A percentile compares a stretch with the other conserved stretches of the same genome.
Evolutionary conservation across 176 grass and related monocot genomes (phyloP).

Genomic region (Saccharum officinarum): DNA sequence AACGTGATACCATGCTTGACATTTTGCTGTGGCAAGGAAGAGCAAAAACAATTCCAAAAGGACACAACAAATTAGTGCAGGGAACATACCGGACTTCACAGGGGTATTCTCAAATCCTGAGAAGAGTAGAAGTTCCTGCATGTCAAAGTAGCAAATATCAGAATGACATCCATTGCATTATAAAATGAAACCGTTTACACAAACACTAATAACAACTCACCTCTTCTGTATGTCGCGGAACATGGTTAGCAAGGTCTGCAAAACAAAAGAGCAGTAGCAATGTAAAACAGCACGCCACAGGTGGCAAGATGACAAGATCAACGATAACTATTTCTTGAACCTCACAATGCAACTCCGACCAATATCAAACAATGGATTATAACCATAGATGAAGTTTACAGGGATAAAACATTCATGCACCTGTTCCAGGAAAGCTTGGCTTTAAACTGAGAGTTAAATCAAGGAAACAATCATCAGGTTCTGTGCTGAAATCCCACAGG

Average conservation of each 20-base stretch:
- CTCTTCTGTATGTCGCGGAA: conserved; percentile 47
- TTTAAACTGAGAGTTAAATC: conserved; percentile 85
- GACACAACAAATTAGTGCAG: not conserved
- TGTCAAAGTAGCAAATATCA: conserved; percentile 31
- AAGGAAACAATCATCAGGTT: conserved; percentile 77
- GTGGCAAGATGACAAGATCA: not conserved
- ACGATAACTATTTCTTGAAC: not conserved
- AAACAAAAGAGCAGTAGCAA: not conserved
- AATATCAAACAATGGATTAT: not conserved
- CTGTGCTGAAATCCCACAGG: conserved; percentile 71
- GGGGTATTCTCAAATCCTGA: conserved; percentile 49
- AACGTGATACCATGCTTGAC: not conserved
- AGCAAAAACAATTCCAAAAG: not conserved
- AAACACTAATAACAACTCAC: conserved; percentile 29
- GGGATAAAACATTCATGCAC: conserved; percentile 20
- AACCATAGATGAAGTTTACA: not conserved
- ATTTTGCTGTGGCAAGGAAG: not conserved
- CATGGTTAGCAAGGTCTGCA: conserved; percentile 53
- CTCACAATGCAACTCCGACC: not conserved
- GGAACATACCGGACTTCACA: conserved; percentile 46
- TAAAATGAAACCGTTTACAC: not conserved
- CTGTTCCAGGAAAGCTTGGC: conserved; percentile 70
- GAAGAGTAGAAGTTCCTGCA: conserved; percentile 55
- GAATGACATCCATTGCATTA: not conserved
- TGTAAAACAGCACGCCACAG: not conserved